Conservation (phyloP, 2,329 filamentous ascomycete species). For the Coniochaeta prunicola region DNA sequence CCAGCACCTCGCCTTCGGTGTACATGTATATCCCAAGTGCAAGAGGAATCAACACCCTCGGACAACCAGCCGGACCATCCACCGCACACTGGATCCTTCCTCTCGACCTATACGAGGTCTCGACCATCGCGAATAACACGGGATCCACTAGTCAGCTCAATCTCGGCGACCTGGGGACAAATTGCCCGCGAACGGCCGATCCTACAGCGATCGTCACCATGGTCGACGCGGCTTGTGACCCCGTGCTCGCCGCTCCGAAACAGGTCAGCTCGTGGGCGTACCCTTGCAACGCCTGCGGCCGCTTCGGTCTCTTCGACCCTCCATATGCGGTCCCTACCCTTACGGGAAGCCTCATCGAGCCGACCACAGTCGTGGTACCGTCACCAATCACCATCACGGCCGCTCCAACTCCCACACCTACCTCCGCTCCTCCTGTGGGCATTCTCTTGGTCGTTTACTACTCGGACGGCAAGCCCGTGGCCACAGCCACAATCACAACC, state of each 20-base stretch:
- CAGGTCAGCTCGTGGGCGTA: conserved; percentile 24
- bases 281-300: conserved; percentile 26
- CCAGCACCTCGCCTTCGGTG: conserved; percentile 29
- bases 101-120: conserved; percentile 25
- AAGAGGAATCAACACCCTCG: conserved; percentile 22
- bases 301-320: conserved; percentile 30
- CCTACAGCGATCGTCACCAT: conserved; percentile 20
- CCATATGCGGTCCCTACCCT: conserved; percentile 29
- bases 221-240: conserved; percentile 22
- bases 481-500: conserved; percentile 4
- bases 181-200: conserved; percentile 22
- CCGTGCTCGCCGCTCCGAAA: conserved; percentile 22
- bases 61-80: conserved; percentile 19
- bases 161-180: conserved; percentile 23
- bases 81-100: conserved; percentile 22
- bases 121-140: conserved; percentile 20
- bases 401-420: conserved; percentile 4
- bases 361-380: conserved; percentile 10
- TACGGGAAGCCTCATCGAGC: conserved; percentile 16
- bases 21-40: conserved; percentile 29
- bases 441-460: conserved; percentile 7
- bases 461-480: conserved; percentile 6
- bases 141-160: conserved; percentile 21
- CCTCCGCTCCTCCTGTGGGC: not conserved
- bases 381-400: conserved; percentile 8